phyloP scores from a whole-genome alignment of 2,329 filamentous ascomycete genomes.

The Immersiporthe knoxdaviesiana region DNA sequence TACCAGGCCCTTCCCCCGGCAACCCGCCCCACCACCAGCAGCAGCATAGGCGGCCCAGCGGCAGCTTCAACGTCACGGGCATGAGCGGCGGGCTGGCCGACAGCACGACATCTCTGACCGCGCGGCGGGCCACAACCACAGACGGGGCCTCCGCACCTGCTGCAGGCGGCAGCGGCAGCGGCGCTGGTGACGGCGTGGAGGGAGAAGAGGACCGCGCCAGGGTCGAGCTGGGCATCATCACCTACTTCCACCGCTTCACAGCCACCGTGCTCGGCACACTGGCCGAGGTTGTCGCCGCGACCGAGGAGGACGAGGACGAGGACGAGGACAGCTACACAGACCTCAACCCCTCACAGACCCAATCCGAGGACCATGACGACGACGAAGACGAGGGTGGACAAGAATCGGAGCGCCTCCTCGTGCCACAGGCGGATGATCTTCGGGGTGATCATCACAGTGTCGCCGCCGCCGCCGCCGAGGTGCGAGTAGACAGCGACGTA shows the following conservation, averaged over 20 bases:
- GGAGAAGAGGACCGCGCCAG: constrained; percentile 51
- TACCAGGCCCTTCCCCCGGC: constrained; percentile 37
- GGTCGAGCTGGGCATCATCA: constrained; percentile 72
- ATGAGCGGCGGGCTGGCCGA: constrained; percentile 43
- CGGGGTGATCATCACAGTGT: constrained; percentile 36
- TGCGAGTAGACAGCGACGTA: constrained; percentile 66
- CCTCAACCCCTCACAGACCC: constrained; percentile 37
- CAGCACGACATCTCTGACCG: constrained; percentile 51
- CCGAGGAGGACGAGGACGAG: constrained; percentile 40
- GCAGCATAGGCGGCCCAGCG: constrained; percentile 26
- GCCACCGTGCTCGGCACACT: constrained; percentile 65
- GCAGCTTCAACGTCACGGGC: constrained; percentile 33
- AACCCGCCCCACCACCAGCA: constrained; percentile 17
- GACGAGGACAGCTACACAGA: constrained; percentile 38
- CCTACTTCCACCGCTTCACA: constrained; percentile 80
- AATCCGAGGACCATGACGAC: constrained; percentile 38
- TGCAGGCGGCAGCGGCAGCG: constrained; percentile 6
- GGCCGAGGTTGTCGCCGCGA: constrained; percentile 60
- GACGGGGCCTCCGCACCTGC: constrained; percentile 29
- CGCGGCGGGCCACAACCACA: constrained; percentile 35
- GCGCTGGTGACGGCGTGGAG: constrained; percentile 31
- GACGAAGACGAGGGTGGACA: no score
- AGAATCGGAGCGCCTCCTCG: constrained; percentile 31
- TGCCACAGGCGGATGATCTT: constrained; percentile 5
- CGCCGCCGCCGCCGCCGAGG: constrained; percentile 35